Evolutionary conservation across 371 early-diverging fungal species (phyloP).

Genomic region (Rhizopus microsporus): DNA sequence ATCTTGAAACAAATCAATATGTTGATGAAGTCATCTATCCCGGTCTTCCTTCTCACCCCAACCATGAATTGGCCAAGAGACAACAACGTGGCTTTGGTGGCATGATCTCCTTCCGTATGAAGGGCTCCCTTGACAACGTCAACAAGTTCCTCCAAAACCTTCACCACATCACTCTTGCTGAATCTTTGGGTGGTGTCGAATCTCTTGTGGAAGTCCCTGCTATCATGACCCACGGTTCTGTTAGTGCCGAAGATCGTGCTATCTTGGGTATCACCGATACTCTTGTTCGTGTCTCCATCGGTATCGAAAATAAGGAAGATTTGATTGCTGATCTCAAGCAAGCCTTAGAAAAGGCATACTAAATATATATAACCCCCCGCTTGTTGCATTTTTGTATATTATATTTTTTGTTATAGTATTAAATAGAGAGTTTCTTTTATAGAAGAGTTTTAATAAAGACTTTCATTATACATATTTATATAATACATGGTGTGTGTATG

Average conservation of each 20-base stretch:
- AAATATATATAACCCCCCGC: conserved; percentile 2
- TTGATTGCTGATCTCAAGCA: conserved; percentile 68
- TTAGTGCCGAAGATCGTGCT: conserved; percentile 75
- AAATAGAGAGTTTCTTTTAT: not conserved
- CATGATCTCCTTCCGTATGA: conserved; percentile 85
- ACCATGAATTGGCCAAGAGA: conserved; percentile 78
- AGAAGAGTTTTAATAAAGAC: not conserved
- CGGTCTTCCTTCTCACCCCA: conserved; percentile 79
- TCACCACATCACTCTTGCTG: conserved; percentile 80
- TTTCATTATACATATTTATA: not conserved
- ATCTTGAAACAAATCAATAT: conserved; percentile 61
- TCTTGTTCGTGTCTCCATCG: conserved; percentile 79
- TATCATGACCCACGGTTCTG: conserved; percentile 86
- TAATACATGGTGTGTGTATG: conserved; percentile 1
- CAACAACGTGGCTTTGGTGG: conserved; percentile 86
- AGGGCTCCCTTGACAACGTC: conserved; percentile 68
- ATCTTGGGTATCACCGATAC: conserved; percentile 82
- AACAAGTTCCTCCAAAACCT: conserved; percentile 71
- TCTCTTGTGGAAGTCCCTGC: conserved; percentile 81
- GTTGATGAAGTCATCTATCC: conserved; percentile 85
- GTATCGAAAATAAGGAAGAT: conserved; percentile 84
- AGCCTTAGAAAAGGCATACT: conserved; percentile 56
- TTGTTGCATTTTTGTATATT: not conserved
- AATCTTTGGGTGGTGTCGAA: conserved; percentile 88
- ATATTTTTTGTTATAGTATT: not conserved